Conservation (phyloP, 169 alveolate species). For the Cryptosporidium tyzzeri region DNA sequence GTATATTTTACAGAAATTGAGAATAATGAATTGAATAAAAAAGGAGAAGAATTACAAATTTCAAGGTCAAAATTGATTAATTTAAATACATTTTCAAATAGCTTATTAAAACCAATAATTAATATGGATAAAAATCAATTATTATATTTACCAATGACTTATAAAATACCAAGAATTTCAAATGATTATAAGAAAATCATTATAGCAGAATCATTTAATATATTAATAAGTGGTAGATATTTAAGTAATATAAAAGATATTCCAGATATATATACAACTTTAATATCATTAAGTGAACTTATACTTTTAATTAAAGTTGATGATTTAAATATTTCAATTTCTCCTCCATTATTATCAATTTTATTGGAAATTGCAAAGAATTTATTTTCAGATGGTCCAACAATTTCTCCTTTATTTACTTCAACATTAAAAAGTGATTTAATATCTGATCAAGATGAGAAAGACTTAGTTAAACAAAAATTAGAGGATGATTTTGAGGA, state of each 20-base stretch:
- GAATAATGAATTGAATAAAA: background rate
- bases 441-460: background rate
- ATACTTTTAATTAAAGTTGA: slow-evolving; percentile 4
- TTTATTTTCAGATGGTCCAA: slow-evolving; percentile 55
- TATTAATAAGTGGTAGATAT: slow-evolving; percentile 35
- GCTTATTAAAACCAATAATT: slow-evolving; percentile 33
- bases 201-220: slow-evolving; percentile 54
- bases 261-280: slow-evolving; percentile 47
- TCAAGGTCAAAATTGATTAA: background rate
- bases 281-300: slow-evolving; percentile 54
- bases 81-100: background rate
- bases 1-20: slow-evolving; percentile 42
- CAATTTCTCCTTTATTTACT: slow-evolving; percentile 70
- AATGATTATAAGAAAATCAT: background rate
- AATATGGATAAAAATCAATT: background rate
- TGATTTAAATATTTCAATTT: slow-evolving; percentile 10
- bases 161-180: slow-evolving; percentile 29
- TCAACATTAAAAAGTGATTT: slow-evolving; percentile 8
- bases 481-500: background rate
- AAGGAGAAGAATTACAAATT: background rate
- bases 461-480: slow-evolving; percentile 1
- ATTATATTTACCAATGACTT: slow-evolving; percentile 14
- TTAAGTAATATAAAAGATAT: slow-evolving; percentile 48
- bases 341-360: slow-evolving; percentile 21
- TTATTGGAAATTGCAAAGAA: slow-evolving; percentile 22